Percentiles rank a stretch among this genome's conserved stretches.
phyloP scores from a whole-genome alignment of 169 alveolate species.

The Cryptosporidium viatorum region DNA sequence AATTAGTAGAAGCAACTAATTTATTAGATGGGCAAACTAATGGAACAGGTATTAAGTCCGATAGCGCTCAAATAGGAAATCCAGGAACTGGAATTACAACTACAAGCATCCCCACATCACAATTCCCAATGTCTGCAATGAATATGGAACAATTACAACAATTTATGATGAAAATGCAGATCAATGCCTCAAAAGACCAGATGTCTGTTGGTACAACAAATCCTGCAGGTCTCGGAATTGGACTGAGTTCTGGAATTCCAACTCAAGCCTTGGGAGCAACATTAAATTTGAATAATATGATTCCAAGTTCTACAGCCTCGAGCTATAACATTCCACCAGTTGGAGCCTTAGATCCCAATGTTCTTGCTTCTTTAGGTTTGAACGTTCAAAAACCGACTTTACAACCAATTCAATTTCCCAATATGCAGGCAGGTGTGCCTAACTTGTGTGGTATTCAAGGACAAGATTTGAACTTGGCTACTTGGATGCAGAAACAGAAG shows the following conservation, averaged over 20 bases:
- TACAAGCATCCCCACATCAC: conserved; percentile 29
- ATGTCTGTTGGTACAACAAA: background rate
- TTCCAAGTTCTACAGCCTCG: background rate
- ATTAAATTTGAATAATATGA: background rate
- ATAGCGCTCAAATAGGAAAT: background rate
- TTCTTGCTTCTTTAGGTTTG: conserved; percentile 49
- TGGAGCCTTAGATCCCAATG: conserved; percentile 58
- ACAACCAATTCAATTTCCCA: conserved; percentile 66
- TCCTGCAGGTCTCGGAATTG: conserved; percentile 14
- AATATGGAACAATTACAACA: conserved; percentile 59
- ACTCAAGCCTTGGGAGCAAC: conserved; percentile 4
- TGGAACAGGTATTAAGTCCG: background rate
- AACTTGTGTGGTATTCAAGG: conserved; percentile 73
- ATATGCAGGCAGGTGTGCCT: conserved; percentile 60
- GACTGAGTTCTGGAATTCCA: conserved; percentile 6
- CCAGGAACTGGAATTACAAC: background rate
- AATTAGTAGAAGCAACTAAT: background rate
- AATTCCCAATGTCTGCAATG: conserved; percentile 53
- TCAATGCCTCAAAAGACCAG: conserved; percentile 12
- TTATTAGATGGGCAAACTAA: background rate
- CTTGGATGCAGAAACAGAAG: conserved; percentile 65
- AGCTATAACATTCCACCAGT: conserved; percentile 46
- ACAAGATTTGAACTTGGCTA: conserved; percentile 55
- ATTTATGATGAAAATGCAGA: conserved; percentile 39
- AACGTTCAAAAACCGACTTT: conserved; percentile 61